Conservation (phyloP, 208 protist genomes). For the Crithidia fasciculata region DNA sequence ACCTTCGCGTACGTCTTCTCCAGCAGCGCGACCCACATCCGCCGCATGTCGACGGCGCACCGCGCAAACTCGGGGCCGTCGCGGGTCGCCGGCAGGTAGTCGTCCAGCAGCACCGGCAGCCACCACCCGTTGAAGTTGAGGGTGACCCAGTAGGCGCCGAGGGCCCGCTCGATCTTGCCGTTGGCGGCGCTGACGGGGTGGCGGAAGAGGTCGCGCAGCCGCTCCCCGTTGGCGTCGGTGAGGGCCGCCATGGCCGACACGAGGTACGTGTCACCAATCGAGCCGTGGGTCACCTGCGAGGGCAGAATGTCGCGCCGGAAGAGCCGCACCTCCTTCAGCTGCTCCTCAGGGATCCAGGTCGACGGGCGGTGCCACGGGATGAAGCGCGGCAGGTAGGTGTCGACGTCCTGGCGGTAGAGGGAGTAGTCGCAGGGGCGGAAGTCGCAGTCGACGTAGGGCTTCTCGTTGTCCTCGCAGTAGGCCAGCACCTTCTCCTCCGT, state of each 20-base stretch:
- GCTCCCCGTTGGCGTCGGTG: constrained; percentile 40
- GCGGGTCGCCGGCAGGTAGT: constrained; percentile 70
- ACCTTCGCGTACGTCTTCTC: constrained; percentile 92
- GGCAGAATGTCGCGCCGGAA: constrained; percentile 72
- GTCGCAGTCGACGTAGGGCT: constrained; percentile 67
- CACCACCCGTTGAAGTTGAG: constrained; percentile 89
- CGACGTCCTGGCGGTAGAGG: constrained; percentile 66
- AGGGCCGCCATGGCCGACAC: constrained; percentile 69
- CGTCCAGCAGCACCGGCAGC: constrained; percentile 77
- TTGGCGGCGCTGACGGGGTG: constrained; percentile 62
- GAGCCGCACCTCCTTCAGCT: constrained; percentile 65
- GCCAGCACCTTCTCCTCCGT: constrained; percentile 64
- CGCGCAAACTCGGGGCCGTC: constrained; percentile 67
- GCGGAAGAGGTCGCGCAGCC: constrained; percentile 65
- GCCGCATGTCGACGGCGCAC: constrained; percentile 64
- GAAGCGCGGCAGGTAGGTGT: constrained; percentile 62
- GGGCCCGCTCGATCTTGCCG: constrained; percentile 55
- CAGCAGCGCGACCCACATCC: constrained; percentile 84
- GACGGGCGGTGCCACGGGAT: constrained; percentile 68
- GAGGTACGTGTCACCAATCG: constrained; percentile 85
- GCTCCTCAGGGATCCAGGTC: constrained; percentile 60
- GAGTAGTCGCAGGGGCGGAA: constrained; percentile 74
- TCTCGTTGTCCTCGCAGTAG: constrained; percentile 58
- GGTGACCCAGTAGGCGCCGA: constrained; percentile 81
- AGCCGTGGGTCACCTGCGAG: constrained; percentile 72